Percentiles rank a stretch among this genome's conserved stretches.
phyloP scores from a whole-genome alignment of 371 early-diverging fungal genomes.

The Apophysomyces variabilis region DNA sequence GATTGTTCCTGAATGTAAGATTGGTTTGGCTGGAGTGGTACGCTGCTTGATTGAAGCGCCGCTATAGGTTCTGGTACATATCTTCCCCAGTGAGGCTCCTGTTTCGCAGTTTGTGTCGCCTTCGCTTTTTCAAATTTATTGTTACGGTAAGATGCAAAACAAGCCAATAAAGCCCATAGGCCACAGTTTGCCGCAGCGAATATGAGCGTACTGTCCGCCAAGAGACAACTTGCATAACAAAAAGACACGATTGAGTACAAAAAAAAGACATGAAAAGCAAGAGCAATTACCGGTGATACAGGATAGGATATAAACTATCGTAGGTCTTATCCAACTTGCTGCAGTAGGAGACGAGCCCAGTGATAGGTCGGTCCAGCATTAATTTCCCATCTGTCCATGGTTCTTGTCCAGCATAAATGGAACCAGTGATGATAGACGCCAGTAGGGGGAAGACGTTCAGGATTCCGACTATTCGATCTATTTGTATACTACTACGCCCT shows the following conservation, averaged over 20 bases:
- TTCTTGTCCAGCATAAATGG: background rate
- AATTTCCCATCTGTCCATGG: conserved; percentile 7
- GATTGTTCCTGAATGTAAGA: background rate
- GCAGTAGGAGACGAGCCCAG: background rate
- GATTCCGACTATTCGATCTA: background rate
- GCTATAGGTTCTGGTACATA: background rate
- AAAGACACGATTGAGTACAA: background rate
- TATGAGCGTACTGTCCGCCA: background rate
- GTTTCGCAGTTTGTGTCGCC: background rate
- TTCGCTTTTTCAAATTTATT: background rate
- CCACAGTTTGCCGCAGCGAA: background rate
- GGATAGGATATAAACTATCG: background rate
- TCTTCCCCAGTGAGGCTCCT: conserved; percentile 6
- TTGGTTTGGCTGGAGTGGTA: background rate
- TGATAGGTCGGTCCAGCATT: background rate
- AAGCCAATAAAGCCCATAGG: background rate
- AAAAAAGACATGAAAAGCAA: background rate
- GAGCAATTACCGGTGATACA: background rate
- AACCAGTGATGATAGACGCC: background rate
- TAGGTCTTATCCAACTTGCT: background rate
- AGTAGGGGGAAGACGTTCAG: background rate
- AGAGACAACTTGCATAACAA: background rate
- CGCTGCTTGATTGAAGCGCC: background rate
- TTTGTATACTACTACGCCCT: background rate
- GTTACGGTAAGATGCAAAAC: background rate